phyloP scores from a whole-genome alignment of 148 eudicot species.

The Rhododendron griersonianum region DNA sequence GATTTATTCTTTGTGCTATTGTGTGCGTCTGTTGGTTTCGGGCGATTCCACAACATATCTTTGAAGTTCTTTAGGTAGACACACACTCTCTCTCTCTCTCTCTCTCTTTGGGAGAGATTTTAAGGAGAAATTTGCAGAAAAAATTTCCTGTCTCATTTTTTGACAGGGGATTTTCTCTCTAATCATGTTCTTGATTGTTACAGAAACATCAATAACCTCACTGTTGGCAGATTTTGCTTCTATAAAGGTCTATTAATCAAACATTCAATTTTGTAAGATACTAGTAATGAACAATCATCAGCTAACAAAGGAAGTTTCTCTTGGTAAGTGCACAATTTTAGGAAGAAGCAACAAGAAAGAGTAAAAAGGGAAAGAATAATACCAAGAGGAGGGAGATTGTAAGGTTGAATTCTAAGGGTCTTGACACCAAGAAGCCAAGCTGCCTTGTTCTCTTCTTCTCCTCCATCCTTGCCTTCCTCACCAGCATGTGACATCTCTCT shows the following conservation, averaged over 20 bases:
- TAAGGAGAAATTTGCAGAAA: background rate
- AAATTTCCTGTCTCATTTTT: background rate
- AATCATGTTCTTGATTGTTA: background rate
- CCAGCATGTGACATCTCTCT: conserved; percentile 39
- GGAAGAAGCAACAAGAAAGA: background rate
- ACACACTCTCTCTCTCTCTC: no score
- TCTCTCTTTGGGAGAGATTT: background rate
- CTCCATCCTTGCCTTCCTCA: conserved; percentile 27
- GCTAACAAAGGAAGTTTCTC: background rate
- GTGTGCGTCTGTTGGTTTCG: no score
- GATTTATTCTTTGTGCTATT: no score
- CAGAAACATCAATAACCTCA: background rate
- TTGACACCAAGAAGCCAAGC: conserved; percentile 88
- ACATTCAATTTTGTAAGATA: background rate
- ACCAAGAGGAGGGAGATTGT: conserved; percentile 89
- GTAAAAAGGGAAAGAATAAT: background rate
- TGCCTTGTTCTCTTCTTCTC: conserved; percentile 74
- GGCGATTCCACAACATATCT: no score
- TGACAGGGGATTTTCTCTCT: background rate
- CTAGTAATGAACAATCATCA: background rate
- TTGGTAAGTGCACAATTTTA: background rate
- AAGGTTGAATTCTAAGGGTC: conserved; percentile 82
- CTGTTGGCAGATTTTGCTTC: background rate
- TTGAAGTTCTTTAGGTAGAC: no score
- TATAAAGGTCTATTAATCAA: background rate